These are phyloP conservation scores for Aspergillus quadrilineatus DNA, from an alignment of 2,329 filamentous ascomycete genomes.

Conservation along the genomic window DNA sequence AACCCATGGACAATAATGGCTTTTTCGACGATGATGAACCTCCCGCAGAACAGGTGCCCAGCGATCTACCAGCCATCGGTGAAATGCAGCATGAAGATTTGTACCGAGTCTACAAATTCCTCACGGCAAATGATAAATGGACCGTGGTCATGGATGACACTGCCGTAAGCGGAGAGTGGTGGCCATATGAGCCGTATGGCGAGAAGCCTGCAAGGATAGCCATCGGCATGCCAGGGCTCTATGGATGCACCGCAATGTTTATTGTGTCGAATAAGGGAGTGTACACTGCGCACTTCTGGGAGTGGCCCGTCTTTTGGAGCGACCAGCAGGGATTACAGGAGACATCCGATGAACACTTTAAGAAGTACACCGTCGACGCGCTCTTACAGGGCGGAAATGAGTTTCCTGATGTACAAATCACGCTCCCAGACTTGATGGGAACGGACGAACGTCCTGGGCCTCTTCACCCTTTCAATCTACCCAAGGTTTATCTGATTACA, in stretches of 20 bases:
- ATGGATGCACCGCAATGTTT: constrained; percentile 1
- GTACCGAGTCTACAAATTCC: neutral
- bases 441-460: neutral
- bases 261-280: neutral
- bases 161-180: neutral
- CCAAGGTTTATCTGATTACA: neutral
- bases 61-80: too few species aligned
- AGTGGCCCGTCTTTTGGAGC: neutral
- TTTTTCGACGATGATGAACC: too few species aligned
- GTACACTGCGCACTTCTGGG: constrained; percentile 5
- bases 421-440: neutral
- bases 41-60: too few species aligned
- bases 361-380: neutral
- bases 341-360: neutral
- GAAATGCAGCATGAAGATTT: too few species aligned
- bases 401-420: neutral
- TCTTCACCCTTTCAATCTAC: neutral
- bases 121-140: neutral
- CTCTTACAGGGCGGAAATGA: neutral
- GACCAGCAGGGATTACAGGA: neutral
- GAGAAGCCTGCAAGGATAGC: neutral
- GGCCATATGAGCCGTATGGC: neutral
- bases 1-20: too few species aligned
- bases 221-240: neutral
- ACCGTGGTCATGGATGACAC: neutral